Base-by-base conservation (phyloP, 1,284 basidiomycete species). In the Naganishia sp. region DNA sequence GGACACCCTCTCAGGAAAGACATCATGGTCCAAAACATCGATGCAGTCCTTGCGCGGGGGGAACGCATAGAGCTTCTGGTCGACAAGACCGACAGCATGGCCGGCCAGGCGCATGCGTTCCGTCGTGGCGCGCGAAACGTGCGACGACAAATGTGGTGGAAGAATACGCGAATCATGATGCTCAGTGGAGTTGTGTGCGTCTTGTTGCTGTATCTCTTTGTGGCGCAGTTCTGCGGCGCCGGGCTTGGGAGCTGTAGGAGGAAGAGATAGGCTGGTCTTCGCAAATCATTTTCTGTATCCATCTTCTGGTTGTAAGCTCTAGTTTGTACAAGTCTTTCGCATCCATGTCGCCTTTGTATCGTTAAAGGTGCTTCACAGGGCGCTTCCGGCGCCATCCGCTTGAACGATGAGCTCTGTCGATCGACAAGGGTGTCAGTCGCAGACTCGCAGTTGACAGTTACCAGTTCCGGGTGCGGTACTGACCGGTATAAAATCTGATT, bases 21-120 rank as follows among this genome's bases (percentile, higher is more conserved):
- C 73, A 93, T 97, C 79, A 96, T 97, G 93, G 94, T 96, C 46
- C 90, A 94, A 79, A 94, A 94, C 76, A 92, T 95, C 67, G 92
- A 94, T 79, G 77, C 78, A 79, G 96, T 99, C 72, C 84, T 99
- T 46, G 89, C 86, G 66, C 84, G 96, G 47, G 96, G 95, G 9
- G 96, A 99, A 78, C 85, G 95, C 65, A 93, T 99, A 73, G 95
- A 98, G 76, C 83, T 98, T 23, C 84, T 99, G 49, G 90, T 99
- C 51, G 93, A 98, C 83, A 94, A 98, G 84, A 99, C 95, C 39
- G 94, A 98, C 77, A 90, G 86, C 67, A 92, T 98, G 85, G 91
- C 92, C 2, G 89, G 88, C 32, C 94, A 99, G 79, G 93, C 94
- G 7, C 90, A 92, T n/a, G 93, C 93, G 2, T 99, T 99, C 81